Evolutionary conservation across 352 stramenopile species (phyloP).

Genomic region (Phytophthora cryptogea): DNA sequence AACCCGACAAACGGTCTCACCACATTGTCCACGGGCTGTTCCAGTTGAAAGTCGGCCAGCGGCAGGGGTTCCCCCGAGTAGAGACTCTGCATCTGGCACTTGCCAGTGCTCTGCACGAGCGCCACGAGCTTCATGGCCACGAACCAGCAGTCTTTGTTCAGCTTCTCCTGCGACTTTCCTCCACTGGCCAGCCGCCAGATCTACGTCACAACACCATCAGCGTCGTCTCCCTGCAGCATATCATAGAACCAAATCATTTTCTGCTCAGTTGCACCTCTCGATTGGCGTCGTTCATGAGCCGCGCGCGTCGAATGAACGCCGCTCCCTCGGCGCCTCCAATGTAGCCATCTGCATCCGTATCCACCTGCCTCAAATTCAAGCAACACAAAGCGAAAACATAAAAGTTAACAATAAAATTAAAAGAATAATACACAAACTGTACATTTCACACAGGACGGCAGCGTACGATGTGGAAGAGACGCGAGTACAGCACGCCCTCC

Average conservation of each 20-base stretch:
- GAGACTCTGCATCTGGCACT: constrained; percentile 84
- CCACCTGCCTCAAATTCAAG: constrained; percentile 47
- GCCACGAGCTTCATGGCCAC: constrained; percentile 91
- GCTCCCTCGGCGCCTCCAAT: constrained; percentile 77
- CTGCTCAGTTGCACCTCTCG: constrained; percentile 53
- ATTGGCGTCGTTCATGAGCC: constrained; percentile 84
- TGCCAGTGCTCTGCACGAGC: constrained; percentile 81
- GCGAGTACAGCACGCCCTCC: constrained; percentile 80
- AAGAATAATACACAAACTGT: no score
- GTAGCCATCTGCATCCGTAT: constrained; percentile 77
- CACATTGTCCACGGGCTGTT: constrained; percentile 80
- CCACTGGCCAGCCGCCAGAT: constrained; percentile 88
- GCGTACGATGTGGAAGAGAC: constrained; percentile 84
- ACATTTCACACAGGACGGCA: neutral
- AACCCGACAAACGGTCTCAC: constrained; percentile 28
- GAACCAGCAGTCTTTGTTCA: constrained; percentile 91
- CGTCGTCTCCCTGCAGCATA: neutral
- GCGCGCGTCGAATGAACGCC: constrained; percentile 79
- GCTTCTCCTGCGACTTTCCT: constrained; percentile 85
- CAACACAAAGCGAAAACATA: neutral
- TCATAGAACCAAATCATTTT: neutral
- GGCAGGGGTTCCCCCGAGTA: constrained; percentile 74
- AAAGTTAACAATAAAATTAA: neutral
- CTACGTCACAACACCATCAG: constrained; percentile 27
- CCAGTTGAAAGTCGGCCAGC: constrained; percentile 81